Percentiles rank a stretch among this genome's conserved stretches.
phyloP scores from a whole-genome alignment of 1,139 yeast species.

The Lodderomyces beijingensis region DNA sequence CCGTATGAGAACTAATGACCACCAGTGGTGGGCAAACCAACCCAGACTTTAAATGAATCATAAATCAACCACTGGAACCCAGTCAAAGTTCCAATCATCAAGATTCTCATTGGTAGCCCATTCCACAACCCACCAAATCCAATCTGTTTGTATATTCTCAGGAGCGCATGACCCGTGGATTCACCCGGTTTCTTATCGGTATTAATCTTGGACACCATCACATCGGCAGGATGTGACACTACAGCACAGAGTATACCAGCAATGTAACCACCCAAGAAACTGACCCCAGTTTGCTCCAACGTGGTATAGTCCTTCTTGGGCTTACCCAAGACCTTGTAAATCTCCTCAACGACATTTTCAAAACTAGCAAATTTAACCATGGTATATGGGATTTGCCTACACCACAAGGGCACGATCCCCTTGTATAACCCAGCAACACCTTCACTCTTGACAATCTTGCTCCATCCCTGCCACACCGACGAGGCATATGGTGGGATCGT shows the following conservation, averaged over 20 bases:
- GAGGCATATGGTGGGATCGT: slow-evolving; percentile 78
- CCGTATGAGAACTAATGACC: slow-evolving; percentile 36
- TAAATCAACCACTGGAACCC: slow-evolving; percentile 96
- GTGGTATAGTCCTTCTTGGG: slow-evolving; percentile 38
- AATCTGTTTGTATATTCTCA: slow-evolving; percentile 71
- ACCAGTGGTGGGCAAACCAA: slow-evolving; percentile 91
- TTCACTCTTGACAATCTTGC: slow-evolving; percentile 59
- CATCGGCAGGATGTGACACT: slow-evolving; percentile 96
- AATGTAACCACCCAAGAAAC: slow-evolving; percentile 89
- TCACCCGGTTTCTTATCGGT: slow-evolving; percentile 68
- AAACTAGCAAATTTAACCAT: slow-evolving; percentile 94
- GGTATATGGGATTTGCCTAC: slow-evolving; percentile 92
- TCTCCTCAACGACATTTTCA: slow-evolving; percentile 78
- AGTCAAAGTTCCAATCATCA: slow-evolving; percentile 95
- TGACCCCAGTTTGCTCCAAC: slow-evolving; percentile 81
- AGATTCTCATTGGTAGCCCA: slow-evolving; percentile 88
- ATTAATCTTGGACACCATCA: slow-evolving; percentile 89
- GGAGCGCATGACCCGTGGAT: slow-evolving; percentile 59
- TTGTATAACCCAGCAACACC: slow-evolving; percentile 75
- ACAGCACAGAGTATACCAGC: slow-evolving; percentile 96
- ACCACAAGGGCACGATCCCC: slow-evolving; percentile 89
- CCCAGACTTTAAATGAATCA: slow-evolving; percentile 86
- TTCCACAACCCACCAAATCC: slow-evolving; percentile 93
- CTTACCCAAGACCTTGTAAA: slow-evolving; percentile 51
- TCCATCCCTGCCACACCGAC: slow-evolving; percentile 62